A percentile compares a stretch with the other conserved stretches of the same genome.
Conservation (phyloP, 495 filamentous ascomycete species). For the Glarea lozoyensis region DNA sequence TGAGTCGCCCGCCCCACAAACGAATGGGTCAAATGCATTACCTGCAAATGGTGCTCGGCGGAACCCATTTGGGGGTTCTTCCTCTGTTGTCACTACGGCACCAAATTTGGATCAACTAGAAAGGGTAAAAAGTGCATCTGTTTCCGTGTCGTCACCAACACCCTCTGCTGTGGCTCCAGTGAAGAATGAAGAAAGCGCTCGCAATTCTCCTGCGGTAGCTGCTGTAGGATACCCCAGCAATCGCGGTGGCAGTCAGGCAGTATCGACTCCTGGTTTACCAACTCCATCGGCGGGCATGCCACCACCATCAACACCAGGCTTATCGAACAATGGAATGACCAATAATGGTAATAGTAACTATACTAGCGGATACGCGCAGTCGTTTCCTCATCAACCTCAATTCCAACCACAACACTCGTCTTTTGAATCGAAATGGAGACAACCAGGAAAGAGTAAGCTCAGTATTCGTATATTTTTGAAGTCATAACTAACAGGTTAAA, state of each 20-base stretch:
- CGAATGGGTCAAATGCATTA: constrained; percentile 23
- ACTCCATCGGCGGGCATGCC: constrained; percentile 28
- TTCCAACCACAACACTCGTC: constrained; percentile 16
- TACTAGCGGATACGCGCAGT: constrained; percentile 16
- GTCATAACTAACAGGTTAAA: constrained; percentile 15
- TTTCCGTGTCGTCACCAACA: constrained; percentile 37
- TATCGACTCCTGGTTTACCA: constrained; percentile 23
- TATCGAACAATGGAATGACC: constrained; percentile 24
- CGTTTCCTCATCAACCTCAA: constrained; percentile 14
- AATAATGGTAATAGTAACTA: constrained; percentile 23
- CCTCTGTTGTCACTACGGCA: constrained; percentile 19
- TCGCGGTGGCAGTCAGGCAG: constrained; percentile 18
- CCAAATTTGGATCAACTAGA: constrained; percentile 23
- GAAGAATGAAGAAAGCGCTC: constrained; percentile 34
- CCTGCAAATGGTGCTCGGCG: constrained; percentile 13
- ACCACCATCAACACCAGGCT: constrained; percentile 30
- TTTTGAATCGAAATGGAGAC: constrained; percentile 27
- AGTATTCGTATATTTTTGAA: constrained; percentile 11
- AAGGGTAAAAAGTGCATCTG: constrained; percentile 35
- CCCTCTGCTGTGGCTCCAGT: constrained; percentile 31
- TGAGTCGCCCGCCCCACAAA: constrained; percentile 44
- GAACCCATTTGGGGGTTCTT: constrained; percentile 17
- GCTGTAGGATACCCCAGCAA: constrained; percentile 14
- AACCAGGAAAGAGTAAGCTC: constrained; percentile 45
- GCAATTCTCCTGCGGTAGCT: constrained; percentile 22